A percentile compares a stretch with the other conserved stretches of the same genome.
These are phyloP conservation scores for Geotrichum macrosporum DNA, from an alignment of 1,139 yeast genomes.

Conservation along the genomic window DNA sequence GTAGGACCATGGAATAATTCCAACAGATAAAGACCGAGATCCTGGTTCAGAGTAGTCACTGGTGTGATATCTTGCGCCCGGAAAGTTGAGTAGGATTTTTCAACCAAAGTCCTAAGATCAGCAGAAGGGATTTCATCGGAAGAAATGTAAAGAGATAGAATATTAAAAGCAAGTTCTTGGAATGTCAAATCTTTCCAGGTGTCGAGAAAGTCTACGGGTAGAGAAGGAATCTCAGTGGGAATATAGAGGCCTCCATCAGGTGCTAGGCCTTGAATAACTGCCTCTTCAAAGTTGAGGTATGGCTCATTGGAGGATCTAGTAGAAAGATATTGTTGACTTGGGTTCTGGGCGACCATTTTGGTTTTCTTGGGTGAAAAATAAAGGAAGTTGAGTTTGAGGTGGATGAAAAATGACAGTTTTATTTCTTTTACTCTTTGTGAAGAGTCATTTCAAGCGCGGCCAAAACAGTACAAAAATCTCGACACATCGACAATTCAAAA, in stretches of 20 bases:
- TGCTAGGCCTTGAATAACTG: conserved; percentile 90
- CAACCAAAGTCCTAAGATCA: conserved; percentile 60
- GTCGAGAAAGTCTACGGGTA: conserved; percentile 54
- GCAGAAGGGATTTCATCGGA: conserved; percentile 62
- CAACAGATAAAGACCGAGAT: conserved; percentile 63
- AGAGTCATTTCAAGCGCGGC: too few relatives aligned
- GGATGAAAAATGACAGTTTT: neutral
- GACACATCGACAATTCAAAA: too few relatives aligned
- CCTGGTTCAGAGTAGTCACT: conserved; percentile 53
- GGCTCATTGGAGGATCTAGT: conserved; percentile 64
- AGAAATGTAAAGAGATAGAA: conserved; percentile 73
- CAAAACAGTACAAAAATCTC: too few relatives aligned
- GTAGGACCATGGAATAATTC: conserved; percentile 99
- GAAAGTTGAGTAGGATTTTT: conserved; percentile 81
- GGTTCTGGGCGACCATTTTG: conserved; percentile 14
- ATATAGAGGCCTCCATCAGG: conserved; percentile 93
- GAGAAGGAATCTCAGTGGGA: conserved; percentile 74
- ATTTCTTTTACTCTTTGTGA: neutral
- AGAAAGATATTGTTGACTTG: conserved; percentile 59
- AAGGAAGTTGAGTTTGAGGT: conserved; percentile 5
- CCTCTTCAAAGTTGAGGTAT: conserved; percentile 77
- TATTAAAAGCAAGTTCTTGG: conserved; percentile 79
- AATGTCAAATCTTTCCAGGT: conserved; percentile 74
- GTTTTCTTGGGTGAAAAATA: neutral
- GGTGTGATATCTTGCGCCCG: conserved; percentile 87